Evolutionary conservation across 1,284 basidiomycete genomes (phyloP).

Genomic region (Sphagnurus paluster): DNA sequence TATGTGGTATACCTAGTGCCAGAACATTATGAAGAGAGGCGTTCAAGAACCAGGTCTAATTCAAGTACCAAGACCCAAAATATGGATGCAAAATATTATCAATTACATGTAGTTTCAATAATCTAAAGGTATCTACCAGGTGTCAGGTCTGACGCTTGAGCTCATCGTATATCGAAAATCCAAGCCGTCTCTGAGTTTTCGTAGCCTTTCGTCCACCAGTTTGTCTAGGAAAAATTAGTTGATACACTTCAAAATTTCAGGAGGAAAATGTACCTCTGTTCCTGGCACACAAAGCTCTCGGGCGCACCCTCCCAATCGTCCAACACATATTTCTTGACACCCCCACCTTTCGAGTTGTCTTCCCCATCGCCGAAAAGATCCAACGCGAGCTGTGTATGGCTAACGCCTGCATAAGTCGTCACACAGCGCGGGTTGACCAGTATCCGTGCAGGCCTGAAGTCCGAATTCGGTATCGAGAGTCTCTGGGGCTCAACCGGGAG

Average conservation of each 20-base stretch:
- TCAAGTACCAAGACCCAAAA: no score
- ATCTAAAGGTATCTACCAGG: neutral
- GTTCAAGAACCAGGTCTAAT: no score
- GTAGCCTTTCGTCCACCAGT: conserved; percentile 89
- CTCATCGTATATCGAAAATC: conserved; percentile 83
- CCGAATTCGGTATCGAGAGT: conserved; percentile 82
- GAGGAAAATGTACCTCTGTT: conserved; percentile 65
- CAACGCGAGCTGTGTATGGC: conserved; percentile 87
- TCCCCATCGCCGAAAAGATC: conserved; percentile 87
- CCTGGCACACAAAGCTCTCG: conserved; percentile 94
- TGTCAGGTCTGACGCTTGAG: conserved; percentile 34
- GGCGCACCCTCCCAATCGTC: conserved; percentile 95
- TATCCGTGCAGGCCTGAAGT: conserved; percentile 85
- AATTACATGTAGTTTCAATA: neutral
- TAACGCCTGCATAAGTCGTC: conserved; percentile 94
- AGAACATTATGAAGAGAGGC: no score
- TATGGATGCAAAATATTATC: neutral
- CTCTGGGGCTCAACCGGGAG: conserved; percentile 37
- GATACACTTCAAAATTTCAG: neutral
- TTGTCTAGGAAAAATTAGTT: conserved; percentile 47
- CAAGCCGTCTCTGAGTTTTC: conserved; percentile 85
- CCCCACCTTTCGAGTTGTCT: conserved; percentile 39
- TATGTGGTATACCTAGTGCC: no score
- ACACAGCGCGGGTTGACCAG: conserved; percentile 93
- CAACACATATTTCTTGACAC: conserved; percentile 71